A percentile compares a stretch with the other conserved stretches of the same genome.
These are phyloP conservation scores for Penicillium psychrofluorescens DNA, from an alignment of 495 filamentous ascomycete species.

Conservation along the genomic window DNA sequence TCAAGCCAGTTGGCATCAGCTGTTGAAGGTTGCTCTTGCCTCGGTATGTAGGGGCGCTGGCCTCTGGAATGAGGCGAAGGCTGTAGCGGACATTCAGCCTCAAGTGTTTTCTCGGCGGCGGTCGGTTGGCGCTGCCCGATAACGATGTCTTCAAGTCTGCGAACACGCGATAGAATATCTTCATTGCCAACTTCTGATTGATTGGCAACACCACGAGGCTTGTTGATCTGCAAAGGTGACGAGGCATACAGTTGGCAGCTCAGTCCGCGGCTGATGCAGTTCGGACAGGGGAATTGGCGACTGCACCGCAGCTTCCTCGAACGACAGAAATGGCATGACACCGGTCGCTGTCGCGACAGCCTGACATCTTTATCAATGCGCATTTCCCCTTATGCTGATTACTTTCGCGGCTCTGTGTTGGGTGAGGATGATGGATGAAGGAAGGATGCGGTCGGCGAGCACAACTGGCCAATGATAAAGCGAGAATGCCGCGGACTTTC, in stretches of 20 bases:
- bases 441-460: no score
- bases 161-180: slow-evolving; percentile 15
- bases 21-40: background rate
- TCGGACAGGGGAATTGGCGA: slow-evolving; percentile 32
- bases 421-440: background rate
- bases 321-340: slow-evolving; percentile 37
- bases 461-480: no score
- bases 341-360: slow-evolving; percentile 16
- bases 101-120: background rate
- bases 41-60: background rate
- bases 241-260: slow-evolving; percentile 18
- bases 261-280: slow-evolving; percentile 31
- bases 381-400: background rate
- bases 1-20: slow-evolving; percentile 12
- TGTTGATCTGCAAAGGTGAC: background rate
- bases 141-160: slow-evolving; percentile 17
- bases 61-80: background rate
- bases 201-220: background rate
- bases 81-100: background rate
- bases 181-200: background rate
- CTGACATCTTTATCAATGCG: slow-evolving; percentile 8
- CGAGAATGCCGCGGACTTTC: no score
- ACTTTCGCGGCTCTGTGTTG: background rate
- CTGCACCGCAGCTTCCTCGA: slow-evolving; percentile 41
- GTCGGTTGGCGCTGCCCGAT: slow-evolving; percentile 3